Evolutionary conservation across 306 rosid genomes (phyloP), one percentile per base, ranked within the genome.

Genomic region (Prosopis cineraria): DNA sequence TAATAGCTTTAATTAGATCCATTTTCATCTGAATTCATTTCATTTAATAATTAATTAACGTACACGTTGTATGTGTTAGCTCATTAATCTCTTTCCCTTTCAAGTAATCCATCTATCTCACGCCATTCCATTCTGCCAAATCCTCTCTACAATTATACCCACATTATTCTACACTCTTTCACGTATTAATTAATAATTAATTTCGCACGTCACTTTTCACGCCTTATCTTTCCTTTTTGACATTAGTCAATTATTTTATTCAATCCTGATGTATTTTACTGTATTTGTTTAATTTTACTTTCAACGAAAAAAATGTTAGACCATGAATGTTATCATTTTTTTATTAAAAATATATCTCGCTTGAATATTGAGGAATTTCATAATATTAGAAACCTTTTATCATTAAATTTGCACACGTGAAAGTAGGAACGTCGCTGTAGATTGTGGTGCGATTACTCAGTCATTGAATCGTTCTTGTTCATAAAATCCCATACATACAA

Each of bases 71-170:
- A 16, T 3, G 33, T 27, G 93, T 85, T 91, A 90, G 92, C 77
- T 85, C 88, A 84, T 63, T 88, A 84, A 85, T 90, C 82, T 79
- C 77, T 76, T 83, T 82, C 84, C 82, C 48, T 67, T 72, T 80
- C 73, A 79, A 79, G 81, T 60, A 55, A 52, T 77, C 81, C 8
- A 44, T 84, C 85, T 67, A 45, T 83, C 84, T 79, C 88, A 78
- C 68, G 52, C 78, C 83, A 60, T 73, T 70, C 30, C 4, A 0
- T 20, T 27, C 12, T 31, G 74, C 2, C 78, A 60, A 78, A 50
- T 45, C 68, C 55, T 24, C 31, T 74, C 48, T 16, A 27, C 71
- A 14, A 58, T 47, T 20, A 52, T 30, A 10, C 33, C 13, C 50
- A 10, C 64, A 56, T 56, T 56, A 25, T 55, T 55, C 11, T 10